Evolutionary conservation across 441 rosid genomes (phyloP), one percentile per base, ranked within the genome.

Genomic region (Francoa sonchifolia): DNA sequence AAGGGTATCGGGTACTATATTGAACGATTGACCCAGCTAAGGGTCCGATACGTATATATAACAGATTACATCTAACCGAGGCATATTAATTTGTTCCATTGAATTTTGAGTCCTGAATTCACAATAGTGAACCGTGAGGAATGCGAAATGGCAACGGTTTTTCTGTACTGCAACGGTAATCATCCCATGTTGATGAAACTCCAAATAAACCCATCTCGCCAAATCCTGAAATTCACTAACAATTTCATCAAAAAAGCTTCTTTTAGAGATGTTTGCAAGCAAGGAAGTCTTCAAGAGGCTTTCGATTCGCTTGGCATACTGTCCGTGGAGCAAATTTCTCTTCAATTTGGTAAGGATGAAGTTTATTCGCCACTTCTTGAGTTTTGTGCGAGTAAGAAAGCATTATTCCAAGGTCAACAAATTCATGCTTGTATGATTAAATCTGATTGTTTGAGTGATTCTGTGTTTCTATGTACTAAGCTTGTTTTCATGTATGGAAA

Each of bases 401-500:
- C 72, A 44, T 56, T 66, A 20, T 54, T 54, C 15, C 71, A 50
- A 26, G 96, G 82, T 21, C 66, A 39, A 35, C 94, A 82, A 61
- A 58, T 79, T 26, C 93, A 74, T 57, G 77, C 83, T 54, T 78
- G 41, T 35, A 8, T 80, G 26, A 41, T 68, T 11, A 90, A 74
- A 54, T 63, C 59, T 11, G 37, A 29, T n/a, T 16, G 34, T 0
- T 38, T 28, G 0, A 6, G 8, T 2, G 45, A 48, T 5, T 57
- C 67, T 0, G 65, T 58, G 33, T 67, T 69, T 44, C 19, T 82
- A 64, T 63, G 57, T 28, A 80, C 86, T 17, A 79, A 76, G 62
- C 77, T 89, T 48, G 79, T 79, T 1, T 60, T 65, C 3, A 67
- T 82, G 94, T 79, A 82, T 21, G 81, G 78, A 0, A 79, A 71